Conservation (phyloP, 768 basidiomycete genomes). For the Lentinula lateritia region DNA sequence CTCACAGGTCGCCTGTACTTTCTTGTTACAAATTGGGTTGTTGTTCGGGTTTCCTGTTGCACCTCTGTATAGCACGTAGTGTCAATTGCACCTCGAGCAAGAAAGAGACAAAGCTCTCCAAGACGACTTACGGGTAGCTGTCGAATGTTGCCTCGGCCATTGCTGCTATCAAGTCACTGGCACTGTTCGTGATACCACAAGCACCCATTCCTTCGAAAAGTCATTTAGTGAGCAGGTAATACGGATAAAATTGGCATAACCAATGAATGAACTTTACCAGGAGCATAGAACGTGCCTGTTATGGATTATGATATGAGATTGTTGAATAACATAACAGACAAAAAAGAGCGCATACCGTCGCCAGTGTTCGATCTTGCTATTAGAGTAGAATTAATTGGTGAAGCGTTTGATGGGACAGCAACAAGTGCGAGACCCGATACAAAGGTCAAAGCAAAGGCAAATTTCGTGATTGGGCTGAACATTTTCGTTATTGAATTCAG, state of each 20-base stretch:
- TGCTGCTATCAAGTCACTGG: constrained; percentile 20
- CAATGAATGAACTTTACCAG: neutral
- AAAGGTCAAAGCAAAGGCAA: neutral
- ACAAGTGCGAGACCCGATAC: neutral
- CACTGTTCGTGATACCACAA: constrained; percentile 14
- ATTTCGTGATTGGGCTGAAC: neutral
- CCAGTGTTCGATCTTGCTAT: neutral
- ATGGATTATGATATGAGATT: neutral
- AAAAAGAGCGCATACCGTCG: neutral
- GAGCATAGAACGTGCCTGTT: neutral
- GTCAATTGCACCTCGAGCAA: neutral
- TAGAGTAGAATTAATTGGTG: neutral
- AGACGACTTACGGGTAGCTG: constrained; percentile 24
- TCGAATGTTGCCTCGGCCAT: constrained; percentile 28
- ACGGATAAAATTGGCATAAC: too few relatives aligned
- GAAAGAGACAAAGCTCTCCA: neutral
- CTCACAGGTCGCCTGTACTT: constrained; percentile 4
- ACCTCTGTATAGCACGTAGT: neutral
- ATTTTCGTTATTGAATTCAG: neutral
- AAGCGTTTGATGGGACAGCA: neutral
- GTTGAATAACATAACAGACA: neutral
- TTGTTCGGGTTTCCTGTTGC: neutral
- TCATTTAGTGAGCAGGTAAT: neutral
- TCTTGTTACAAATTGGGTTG: constrained; percentile 10
- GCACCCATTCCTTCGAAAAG: constrained; percentile 13